These are phyloP conservation scores for Podospora anserina DNA, from an alignment of 495 filamentous ascomycete genomes.

Conservation along the genomic window DNA sequence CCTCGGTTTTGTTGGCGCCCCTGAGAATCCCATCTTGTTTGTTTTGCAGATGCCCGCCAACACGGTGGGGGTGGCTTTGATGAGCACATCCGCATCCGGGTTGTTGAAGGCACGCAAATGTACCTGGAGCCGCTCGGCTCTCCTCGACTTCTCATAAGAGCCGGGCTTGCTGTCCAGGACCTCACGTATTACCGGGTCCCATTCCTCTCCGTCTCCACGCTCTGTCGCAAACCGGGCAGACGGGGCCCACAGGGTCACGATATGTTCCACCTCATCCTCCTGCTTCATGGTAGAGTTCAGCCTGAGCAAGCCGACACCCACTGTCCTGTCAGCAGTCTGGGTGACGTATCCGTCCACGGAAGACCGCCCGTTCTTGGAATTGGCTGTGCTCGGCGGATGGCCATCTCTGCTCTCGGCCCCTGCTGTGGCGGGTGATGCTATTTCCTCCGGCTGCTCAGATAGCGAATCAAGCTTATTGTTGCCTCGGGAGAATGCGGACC, in stretches of 20 bases:
- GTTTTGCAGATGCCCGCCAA: slow-evolving; percentile 77
- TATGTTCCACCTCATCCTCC: slow-evolving; percentile 70
- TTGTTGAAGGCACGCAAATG: slow-evolving; percentile 71
- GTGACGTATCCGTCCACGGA: slow-evolving; percentile 46
- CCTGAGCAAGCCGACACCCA: slow-evolving; percentile 80
- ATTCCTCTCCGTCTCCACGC: slow-evolving; percentile 60
- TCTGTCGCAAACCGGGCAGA: slow-evolving; percentile 43
- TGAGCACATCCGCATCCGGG: slow-evolving; percentile 71
- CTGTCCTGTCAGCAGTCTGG: slow-evolving; percentile 53
- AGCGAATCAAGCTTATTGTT: slow-evolving; percentile 48
- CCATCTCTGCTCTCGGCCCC: slow-evolving; percentile 44
- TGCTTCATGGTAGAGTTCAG: slow-evolving; percentile 74
- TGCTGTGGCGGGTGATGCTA: slow-evolving; percentile 26
- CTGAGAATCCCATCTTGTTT: slow-evolving; percentile 89
- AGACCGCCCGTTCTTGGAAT: slow-evolving; percentile 44
- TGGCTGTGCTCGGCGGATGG: slow-evolving; percentile 54
- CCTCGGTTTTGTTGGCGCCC: slow-evolving; percentile 78
- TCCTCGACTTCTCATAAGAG: slow-evolving; percentile 66
- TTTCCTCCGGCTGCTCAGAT: slow-evolving; percentile 46
- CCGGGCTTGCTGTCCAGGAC: slow-evolving; percentile 69
- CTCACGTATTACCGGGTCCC: slow-evolving; percentile 71
- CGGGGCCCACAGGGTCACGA: slow-evolving; percentile 76
- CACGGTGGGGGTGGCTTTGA: slow-evolving; percentile 82
- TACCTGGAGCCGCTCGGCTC: slow-evolving; percentile 70
- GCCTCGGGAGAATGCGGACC: slow-evolving; percentile 46